These are phyloP conservation scores for Starmerella apis DNA, from an alignment of 805 yeast genomes.

Conservation along the genomic window DNA sequence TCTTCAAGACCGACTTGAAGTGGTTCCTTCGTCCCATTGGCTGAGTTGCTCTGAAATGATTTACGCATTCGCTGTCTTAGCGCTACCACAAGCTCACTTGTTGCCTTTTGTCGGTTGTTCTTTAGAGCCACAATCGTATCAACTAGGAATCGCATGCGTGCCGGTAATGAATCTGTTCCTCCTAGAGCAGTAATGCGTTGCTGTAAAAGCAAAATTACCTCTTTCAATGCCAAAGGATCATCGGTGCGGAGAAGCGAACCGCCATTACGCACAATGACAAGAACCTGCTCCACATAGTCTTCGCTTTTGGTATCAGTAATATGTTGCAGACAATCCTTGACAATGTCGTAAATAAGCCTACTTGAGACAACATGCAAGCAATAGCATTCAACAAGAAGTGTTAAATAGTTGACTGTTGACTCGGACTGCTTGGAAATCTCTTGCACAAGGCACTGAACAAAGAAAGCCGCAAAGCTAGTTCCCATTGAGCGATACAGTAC, in stretches of 20 bases:
- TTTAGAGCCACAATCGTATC: slow-evolving; percentile 80
- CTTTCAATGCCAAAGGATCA: slow-evolving; percentile 77
- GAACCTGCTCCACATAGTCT: slow-evolving; percentile 58
- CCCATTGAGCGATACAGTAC: slow-evolving; percentile 74
- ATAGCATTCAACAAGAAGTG: slow-evolving; percentile 66
- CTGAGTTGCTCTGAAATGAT: slow-evolving; percentile 33
- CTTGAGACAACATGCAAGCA: slow-evolving; percentile 68
- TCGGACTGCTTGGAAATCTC: neutral
- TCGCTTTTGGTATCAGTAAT: slow-evolving; percentile 42
- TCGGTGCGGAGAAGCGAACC: slow-evolving; percentile 83
- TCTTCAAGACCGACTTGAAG: slow-evolving; percentile 76
- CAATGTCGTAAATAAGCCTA: slow-evolving; percentile 64
- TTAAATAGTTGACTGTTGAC: slow-evolving; percentile 43
- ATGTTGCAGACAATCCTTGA: slow-evolving; percentile 41
- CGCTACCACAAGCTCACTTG: slow-evolving; percentile 45
- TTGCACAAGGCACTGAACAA: slow-evolving; percentile 61
- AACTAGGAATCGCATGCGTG: slow-evolving; percentile 71
- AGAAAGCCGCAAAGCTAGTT: slow-evolving; percentile 77
- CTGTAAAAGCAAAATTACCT: slow-evolving; percentile 55
- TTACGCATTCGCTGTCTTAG: slow-evolving; percentile 53
- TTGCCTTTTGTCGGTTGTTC: slow-evolving; percentile 62
- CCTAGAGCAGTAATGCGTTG: slow-evolving; percentile 34
- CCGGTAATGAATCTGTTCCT: slow-evolving; percentile 33
- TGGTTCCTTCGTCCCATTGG: slow-evolving; percentile 44
- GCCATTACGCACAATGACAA: slow-evolving; percentile 59